Evolutionary conservation across 129 eudicot species (phyloP).

Genomic region (Artemisia argyi): DNA sequence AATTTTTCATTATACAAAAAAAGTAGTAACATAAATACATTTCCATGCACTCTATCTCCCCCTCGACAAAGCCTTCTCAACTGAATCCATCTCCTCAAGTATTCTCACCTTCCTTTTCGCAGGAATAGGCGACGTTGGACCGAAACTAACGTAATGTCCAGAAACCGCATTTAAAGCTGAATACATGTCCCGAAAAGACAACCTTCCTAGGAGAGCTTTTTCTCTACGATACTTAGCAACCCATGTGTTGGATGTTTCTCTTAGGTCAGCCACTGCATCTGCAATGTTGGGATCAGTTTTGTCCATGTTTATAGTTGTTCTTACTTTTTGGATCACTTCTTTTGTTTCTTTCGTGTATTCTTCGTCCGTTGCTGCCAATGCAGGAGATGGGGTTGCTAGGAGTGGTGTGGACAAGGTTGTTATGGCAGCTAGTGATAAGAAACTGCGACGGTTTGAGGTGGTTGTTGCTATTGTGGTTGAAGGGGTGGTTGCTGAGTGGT

Average conservation of each 20-base stretch:
- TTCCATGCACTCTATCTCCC: constrained; percentile 53
- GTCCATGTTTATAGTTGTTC: constrained; percentile 67
- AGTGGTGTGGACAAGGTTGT: constrained; percentile 47
- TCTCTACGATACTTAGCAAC: constrained; percentile 96
- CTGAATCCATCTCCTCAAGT: constrained; percentile 91
- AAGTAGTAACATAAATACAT: neutral
- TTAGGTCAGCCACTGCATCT: constrained; percentile 72
- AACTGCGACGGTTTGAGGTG: constrained; percentile 50
- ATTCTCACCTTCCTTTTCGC: constrained; percentile 87
- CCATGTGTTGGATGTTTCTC: constrained; percentile 83
- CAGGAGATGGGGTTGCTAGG: constrained; percentile 23
- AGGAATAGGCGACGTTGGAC: constrained; percentile 98
- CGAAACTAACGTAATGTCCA: constrained; percentile 93
- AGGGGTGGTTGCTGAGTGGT: constrained; percentile 33
- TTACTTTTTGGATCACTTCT: constrained; percentile 74
- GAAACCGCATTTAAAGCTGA: constrained; percentile 95
- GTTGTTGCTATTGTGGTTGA: constrained; percentile 38
- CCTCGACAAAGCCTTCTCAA: constrained; percentile 86
- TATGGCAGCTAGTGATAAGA: constrained; percentile 40
- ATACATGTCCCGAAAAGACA: constrained; percentile 89
- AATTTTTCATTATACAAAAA: constrained; percentile 29
- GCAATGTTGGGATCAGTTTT: constrained; percentile 78
- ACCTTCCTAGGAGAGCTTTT: constrained; percentile 72
- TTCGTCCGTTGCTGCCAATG: constrained; percentile 69
- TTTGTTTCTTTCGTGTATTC: constrained; percentile 78